Conservation (phyloP, 805 yeast species). For the Yarrowia sp. region DNA sequence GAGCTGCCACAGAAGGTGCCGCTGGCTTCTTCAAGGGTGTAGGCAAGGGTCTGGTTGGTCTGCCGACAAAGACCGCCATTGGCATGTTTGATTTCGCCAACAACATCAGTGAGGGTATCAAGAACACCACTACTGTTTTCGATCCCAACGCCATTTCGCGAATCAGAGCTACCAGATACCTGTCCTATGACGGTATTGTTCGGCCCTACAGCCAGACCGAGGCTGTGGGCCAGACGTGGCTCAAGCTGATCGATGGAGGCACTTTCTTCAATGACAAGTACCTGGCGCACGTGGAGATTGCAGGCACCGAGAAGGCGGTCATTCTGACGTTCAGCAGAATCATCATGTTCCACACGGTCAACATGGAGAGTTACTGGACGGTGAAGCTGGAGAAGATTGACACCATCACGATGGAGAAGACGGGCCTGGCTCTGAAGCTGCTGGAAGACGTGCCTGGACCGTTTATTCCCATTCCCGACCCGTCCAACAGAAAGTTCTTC, state of each 20-base stretch:
- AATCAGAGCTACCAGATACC: slow-evolving; percentile 80
- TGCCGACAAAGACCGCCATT: slow-evolving; percentile 96
- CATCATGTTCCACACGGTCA: slow-evolving; percentile 67
- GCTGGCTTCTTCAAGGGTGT: slow-evolving; percentile 91
- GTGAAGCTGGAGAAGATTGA: slow-evolving; percentile 68
- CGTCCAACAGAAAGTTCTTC: slow-evolving; percentile 65
- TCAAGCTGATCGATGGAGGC: slow-evolving; percentile 85
- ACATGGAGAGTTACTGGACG: slow-evolving; percentile 72
- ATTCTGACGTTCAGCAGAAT: slow-evolving; percentile 77
- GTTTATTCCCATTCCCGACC: slow-evolving; percentile 82
- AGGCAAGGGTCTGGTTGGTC: slow-evolving; percentile 92
- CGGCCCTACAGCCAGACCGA: slow-evolving; percentile 78
- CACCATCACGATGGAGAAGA: slow-evolving; percentile 74
- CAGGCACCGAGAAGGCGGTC: slow-evolving; percentile 80
- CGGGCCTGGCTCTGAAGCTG: slow-evolving; percentile 76
- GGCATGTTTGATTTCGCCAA: slow-evolving; percentile 93
- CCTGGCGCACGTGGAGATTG: slow-evolving; percentile 81
- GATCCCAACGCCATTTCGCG: slow-evolving; percentile 79
- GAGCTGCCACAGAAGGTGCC: slow-evolving; percentile 88
- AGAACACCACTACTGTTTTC: slow-evolving; percentile 89
- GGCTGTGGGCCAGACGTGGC: slow-evolving; percentile 94
- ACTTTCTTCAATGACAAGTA: slow-evolving; percentile 72
- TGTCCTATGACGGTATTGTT: slow-evolving; percentile 74
- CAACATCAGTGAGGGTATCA: slow-evolving; percentile 90
- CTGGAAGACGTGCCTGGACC: slow-evolving; percentile 64